Conservation (phyloP, 2,329 filamentous ascomycete genomes). For the Pseudogymnoascus sp. region DNA sequence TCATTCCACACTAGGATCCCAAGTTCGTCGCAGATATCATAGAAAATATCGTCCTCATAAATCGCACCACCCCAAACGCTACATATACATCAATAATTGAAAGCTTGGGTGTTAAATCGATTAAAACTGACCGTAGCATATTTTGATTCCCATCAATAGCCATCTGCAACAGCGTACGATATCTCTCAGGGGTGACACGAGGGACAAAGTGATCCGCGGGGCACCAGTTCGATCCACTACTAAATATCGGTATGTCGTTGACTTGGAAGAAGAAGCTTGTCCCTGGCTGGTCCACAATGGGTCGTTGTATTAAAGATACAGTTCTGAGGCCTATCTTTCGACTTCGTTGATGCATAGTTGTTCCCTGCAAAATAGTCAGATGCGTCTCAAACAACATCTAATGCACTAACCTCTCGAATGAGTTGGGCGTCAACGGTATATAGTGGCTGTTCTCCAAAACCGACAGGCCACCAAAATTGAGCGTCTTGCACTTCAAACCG, state of each 20-base stretch:
- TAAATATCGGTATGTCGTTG: conserved; percentile 65
- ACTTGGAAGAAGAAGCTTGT: conserved; percentile 68
- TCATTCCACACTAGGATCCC: conserved; percentile 62
- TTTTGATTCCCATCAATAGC: conserved; percentile 46
- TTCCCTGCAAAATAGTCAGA: background rate
- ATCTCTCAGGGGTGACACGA: conserved; percentile 14
- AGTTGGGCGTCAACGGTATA: conserved; percentile 50
- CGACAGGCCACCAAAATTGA: conserved; percentile 63
- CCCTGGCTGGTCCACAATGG: conserved; percentile 50
- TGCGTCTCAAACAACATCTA: background rate
- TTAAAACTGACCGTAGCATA: background rate
- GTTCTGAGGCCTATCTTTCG: conserved; percentile 59
- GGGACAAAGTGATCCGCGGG: conserved; percentile 50
- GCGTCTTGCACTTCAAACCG: conserved; percentile 46
- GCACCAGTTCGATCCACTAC: conserved; percentile 72
- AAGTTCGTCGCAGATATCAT: conserved; percentile 57
- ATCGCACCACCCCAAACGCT: conserved; percentile 62
- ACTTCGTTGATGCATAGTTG: conserved; percentile 30
- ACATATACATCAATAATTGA: conserved; percentile 28
- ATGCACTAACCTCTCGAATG: background rate
- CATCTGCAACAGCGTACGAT: conserved; percentile 56
- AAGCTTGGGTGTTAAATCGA: background rate
- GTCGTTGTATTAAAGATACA: conserved; percentile 45
- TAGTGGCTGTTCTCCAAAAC: conserved; percentile 62
- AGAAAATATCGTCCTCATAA: conserved; percentile 58